A percentile compares a stretch with the other conserved stretches of the same genome.
Evolutionary conservation across 441 rosid species (phyloP).

Genomic region (Euphorbia celastroides): DNA sequence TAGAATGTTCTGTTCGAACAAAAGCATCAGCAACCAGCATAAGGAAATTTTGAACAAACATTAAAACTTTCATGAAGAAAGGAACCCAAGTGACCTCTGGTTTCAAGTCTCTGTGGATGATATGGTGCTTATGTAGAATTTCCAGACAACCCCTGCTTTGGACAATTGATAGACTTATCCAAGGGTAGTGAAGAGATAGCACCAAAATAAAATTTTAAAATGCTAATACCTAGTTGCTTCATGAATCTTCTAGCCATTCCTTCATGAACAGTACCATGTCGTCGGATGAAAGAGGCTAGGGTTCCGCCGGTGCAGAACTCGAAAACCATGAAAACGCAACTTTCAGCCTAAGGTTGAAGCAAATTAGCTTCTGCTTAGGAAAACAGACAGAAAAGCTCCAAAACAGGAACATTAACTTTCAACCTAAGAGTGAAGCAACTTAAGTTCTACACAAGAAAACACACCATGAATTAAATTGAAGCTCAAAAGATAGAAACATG

Average conservation of each 20-base stretch:
- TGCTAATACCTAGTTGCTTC: constrained; percentile 52
- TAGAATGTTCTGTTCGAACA: constrained; percentile 49
- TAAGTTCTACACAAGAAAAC: neutral
- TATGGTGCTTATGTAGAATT: constrained; percentile 41
- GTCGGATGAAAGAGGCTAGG: constrained; percentile 40
- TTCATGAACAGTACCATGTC: constrained; percentile 47
- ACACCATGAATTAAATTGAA: no score
- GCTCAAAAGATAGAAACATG: no score
- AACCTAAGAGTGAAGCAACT: neutral
- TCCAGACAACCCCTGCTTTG: constrained; percentile 52
- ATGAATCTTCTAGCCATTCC: constrained; percentile 42
- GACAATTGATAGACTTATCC: neutral
- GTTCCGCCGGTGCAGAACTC: constrained; percentile 57
- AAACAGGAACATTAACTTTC: no score
- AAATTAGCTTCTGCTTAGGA: constrained; percentile 4
- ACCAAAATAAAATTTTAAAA: neutral
- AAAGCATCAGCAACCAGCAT: constrained; percentile 11
- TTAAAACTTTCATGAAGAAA: neutral
- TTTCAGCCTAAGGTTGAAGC: constrained; percentile 29
- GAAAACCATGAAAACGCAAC: constrained; percentile 36
- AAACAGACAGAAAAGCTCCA: neutral
- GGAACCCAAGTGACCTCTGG: constrained; percentile 39
- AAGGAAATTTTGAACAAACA: constrained; percentile 2
- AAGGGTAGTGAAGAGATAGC: neutral
- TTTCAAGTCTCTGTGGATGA: constrained; percentile 60